Evolutionary conservation across 176 grass and related monocot genomes (phyloP).

Genomic region (Thinopyrum elongatum): DNA sequence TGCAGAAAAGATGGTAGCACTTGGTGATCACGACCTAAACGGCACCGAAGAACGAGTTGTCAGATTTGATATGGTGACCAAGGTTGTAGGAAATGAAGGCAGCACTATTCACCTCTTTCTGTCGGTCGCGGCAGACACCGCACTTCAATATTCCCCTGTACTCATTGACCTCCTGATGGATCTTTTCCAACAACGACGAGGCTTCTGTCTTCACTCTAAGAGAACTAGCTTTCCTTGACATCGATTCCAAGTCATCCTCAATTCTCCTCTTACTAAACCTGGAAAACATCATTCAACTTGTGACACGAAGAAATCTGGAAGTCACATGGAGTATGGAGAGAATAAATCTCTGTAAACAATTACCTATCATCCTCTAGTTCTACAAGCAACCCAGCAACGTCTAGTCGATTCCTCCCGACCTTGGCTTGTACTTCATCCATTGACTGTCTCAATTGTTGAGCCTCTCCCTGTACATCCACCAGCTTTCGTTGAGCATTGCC

Average conservation of each 20-base stretch:
- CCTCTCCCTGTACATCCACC: constrained; percentile 48
- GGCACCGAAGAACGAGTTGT: background rate
- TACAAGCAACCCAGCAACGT: constrained; percentile 61
- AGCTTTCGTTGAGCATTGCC: constrained; percentile 57
- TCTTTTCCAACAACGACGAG: constrained; percentile 59
- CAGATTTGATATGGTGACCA: background rate
- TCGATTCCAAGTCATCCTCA: constrained; percentile 70
- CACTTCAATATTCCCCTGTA: constrained; percentile 90
- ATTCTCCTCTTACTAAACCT: constrained; percentile 88
- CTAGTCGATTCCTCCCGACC: constrained; percentile 48
- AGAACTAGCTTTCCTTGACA: constrained; percentile 65
- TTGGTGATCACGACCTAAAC: constrained; percentile 84
- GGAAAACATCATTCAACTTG: constrained; percentile 10
- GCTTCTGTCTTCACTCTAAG: constrained; percentile 57
- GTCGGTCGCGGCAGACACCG: constrained; percentile 57
- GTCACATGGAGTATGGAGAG: background rate
- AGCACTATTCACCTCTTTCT: constrained; percentile 68
- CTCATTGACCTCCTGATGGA: constrained; percentile 68
- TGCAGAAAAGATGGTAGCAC: constrained; percentile 94
- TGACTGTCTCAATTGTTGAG: constrained; percentile 50
- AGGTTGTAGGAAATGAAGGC: background rate
- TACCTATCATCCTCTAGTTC: constrained; percentile 85
- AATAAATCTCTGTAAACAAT: background rate
- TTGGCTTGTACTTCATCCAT: constrained; percentile 48
- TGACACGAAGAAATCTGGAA: background rate